phyloP scores from a whole-genome alignment of 495 filamentous ascomycete species.

The Opeltia flavorubescens region DNA sequence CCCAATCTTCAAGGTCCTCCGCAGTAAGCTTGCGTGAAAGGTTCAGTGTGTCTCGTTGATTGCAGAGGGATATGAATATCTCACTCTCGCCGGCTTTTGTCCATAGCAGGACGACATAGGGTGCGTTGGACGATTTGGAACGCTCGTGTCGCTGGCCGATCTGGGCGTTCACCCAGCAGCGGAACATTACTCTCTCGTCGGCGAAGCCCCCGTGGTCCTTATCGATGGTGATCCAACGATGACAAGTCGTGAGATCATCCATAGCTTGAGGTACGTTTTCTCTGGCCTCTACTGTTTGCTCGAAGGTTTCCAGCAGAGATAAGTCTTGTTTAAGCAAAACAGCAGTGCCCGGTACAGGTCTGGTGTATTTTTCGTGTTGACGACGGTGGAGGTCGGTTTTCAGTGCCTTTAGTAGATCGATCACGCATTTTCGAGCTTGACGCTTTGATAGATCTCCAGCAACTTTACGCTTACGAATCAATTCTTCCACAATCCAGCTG shows the following conservation, averaged over 20 bases:
- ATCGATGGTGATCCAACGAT: constrained; percentile 11
- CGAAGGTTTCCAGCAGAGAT: constrained; percentile 8
- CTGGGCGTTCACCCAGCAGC: constrained; percentile 11
- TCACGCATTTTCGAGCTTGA: constrained; percentile 1
- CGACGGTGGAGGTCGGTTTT: constrained; percentile 2
- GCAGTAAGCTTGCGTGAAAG: constrained; percentile 4
- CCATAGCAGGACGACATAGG: constrained; percentile 9
- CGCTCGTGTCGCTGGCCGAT: constrained; percentile 4
- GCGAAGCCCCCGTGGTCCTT: constrained; percentile 7
- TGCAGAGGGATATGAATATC: constrained; percentile 6
- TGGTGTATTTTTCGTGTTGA: background rate
- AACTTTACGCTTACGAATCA: constrained; percentile 1
- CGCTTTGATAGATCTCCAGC: background rate
- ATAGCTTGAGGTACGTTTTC: constrained; percentile 6
- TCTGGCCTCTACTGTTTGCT: constrained; percentile 7
- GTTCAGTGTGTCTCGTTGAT: constrained; percentile 10
- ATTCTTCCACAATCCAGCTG: constrained; percentile 8
- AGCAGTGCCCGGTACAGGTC: background rate
- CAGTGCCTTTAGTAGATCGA: background rate
- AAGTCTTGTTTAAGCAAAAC: constrained; percentile 1
- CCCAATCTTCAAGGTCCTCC: constrained; percentile 4
- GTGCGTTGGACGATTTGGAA: constrained; percentile 9
- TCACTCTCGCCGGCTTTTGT: constrained; percentile 6
- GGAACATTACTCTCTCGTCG: constrained; percentile 3
- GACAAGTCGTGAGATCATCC: constrained; percentile 4